Conservation (phyloP, 495 filamentous ascomycete genomes). For the Hypoxylon trugodes region DNA sequence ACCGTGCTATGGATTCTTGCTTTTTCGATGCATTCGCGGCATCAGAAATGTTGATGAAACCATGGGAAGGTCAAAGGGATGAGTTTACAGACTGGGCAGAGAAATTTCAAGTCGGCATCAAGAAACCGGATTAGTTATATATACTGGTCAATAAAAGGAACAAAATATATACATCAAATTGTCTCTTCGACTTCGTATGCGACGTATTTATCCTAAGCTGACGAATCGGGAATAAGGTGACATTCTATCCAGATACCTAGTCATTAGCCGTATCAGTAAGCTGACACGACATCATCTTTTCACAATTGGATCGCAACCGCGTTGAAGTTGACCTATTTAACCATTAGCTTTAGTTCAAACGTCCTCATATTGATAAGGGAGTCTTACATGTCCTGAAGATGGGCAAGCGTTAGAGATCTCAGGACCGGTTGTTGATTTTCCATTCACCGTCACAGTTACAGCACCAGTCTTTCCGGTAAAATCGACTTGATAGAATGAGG, state of each 20-base stretch:
- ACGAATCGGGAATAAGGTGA: background rate
- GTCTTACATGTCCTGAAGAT: slow-evolving; percentile 58
- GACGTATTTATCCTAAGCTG: background rate
- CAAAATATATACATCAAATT: slow-evolving; percentile 17
- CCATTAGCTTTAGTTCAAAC: slow-evolving; percentile 21
- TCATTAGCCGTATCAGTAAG: no score
- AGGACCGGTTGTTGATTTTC: slow-evolving; percentile 56
- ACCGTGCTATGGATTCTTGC: slow-evolving; percentile 56
- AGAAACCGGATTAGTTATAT: slow-evolving; percentile 45
- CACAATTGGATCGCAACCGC: slow-evolving; percentile 49
- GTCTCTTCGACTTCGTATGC: background rate
- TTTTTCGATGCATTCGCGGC: slow-evolving; percentile 58
- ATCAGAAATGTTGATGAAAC: slow-evolving; percentile 52
- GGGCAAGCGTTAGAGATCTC: slow-evolving; percentile 57
- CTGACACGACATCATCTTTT: background rate
- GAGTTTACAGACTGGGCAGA: slow-evolving; percentile 59
- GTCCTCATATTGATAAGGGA: background rate
- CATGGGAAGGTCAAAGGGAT: slow-evolving; percentile 55
- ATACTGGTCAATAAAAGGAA: slow-evolving; percentile 5
- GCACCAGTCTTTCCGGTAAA: slow-evolving; percentile 60
- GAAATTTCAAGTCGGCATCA: slow-evolving; percentile 58
- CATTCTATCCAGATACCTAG: no score
- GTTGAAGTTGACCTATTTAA: slow-evolving; percentile 52
- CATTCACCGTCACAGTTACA: slow-evolving; percentile 60
- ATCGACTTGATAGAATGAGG: slow-evolving; percentile 64